phyloP scores from a whole-genome alignment of 164 flowering plant genomes.

The Chloranthus sessilifolius region DNA sequence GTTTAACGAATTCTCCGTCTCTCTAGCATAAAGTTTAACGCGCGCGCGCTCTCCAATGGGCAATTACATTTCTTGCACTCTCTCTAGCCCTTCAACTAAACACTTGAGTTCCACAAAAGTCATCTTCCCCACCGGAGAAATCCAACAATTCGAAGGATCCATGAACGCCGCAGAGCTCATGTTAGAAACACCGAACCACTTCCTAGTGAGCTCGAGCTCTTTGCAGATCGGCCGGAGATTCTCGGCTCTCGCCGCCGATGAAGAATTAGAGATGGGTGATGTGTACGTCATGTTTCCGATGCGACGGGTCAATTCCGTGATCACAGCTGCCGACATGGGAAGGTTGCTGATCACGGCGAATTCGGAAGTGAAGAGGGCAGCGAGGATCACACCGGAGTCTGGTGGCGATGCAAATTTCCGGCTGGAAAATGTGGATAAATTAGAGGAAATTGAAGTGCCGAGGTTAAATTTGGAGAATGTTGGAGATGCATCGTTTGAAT shows the following conservation, averaged over 20 bases:
- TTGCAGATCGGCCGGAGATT: slow-evolving; percentile 55
- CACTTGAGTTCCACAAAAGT: slow-evolving; percentile 30
- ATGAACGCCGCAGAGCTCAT: slow-evolving; percentile 73
- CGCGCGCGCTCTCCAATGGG: slow-evolving; percentile 52
- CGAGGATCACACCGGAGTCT: slow-evolving; percentile 30
- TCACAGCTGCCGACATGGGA: slow-evolving; percentile 54
- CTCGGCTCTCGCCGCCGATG: slow-evolving; percentile 68
- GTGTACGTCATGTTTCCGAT: slow-evolving; percentile 70
- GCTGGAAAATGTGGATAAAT: background rate
- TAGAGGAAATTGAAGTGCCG: slow-evolving; percentile 9
- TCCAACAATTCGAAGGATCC: slow-evolving; percentile 28
- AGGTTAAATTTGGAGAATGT: slow-evolving; percentile 41
- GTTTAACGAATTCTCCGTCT: no score
- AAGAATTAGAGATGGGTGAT: slow-evolving; percentile 57
- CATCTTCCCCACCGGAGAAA: slow-evolving; percentile 54
- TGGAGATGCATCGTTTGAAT: slow-evolving; percentile 40
- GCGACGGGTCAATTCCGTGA: slow-evolving; percentile 50
- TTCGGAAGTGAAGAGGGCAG: slow-evolving; percentile 22
- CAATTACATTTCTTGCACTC: slow-evolving; percentile 55
- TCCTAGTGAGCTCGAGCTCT: slow-evolving; percentile 47
- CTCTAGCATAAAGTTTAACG: no score
- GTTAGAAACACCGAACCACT: slow-evolving; percentile 64
- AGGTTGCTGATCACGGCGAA: slow-evolving; percentile 35
- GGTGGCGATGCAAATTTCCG: background rate
- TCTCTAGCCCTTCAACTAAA: slow-evolving; percentile 10